These are phyloP conservation scores for Orychophragmus violaceus DNA, from an alignment of 345 rosid species.

Conservation along the genomic window DNA sequence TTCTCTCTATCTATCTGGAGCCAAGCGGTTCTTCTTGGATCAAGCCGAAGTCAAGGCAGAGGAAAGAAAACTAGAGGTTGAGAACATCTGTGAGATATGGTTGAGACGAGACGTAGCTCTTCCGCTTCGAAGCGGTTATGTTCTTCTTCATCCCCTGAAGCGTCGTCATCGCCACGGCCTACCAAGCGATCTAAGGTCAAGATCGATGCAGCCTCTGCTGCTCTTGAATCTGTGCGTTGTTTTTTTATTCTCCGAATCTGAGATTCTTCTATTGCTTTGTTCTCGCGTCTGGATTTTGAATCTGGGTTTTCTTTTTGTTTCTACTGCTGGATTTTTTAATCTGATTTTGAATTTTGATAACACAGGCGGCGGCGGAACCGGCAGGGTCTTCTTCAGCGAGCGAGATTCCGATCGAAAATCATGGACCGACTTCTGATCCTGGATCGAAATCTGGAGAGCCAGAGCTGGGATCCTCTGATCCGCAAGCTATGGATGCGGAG, in stretches of 20 bases:
- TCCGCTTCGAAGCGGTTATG: conserved; percentile 79
- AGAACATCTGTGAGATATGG: conserved; percentile 47
- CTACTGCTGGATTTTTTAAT: conserved; percentile 7
- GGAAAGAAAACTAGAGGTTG: neutral
- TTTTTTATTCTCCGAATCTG: neutral
- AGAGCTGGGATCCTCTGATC: conserved; percentile 69
- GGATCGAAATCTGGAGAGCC: conserved; percentile 48
- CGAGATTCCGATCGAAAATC: conserved; percentile 39
- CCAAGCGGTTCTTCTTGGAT: conserved; percentile 39
- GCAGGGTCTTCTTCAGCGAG: conserved; percentile 48
- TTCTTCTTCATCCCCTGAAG: conserved; percentile 41
- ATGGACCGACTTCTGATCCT: conserved; percentile 43
- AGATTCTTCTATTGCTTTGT: neutral
- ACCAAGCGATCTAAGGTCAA: conserved; percentile 77
- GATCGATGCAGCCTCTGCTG: conserved; percentile 5
- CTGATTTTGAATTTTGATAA: conserved; percentile 19
- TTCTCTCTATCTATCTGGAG: conserved; percentile 2
- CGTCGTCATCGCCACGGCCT: conserved; percentile 43
- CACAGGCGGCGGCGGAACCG: conserved; percentile 48
- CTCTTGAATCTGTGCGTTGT: neutral
- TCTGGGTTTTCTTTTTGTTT: conserved; percentile 15
- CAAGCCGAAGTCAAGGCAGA: conserved; percentile 35
- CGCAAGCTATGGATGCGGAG: conserved; percentile 36
- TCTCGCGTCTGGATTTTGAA: conserved; percentile 6
- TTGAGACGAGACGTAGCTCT: conserved; percentile 89